Evolutionary conservation across 805 yeast species (phyloP), one percentile per base, ranked within the genome.

Genomic region (Metschnikowia continentalis): DNA sequence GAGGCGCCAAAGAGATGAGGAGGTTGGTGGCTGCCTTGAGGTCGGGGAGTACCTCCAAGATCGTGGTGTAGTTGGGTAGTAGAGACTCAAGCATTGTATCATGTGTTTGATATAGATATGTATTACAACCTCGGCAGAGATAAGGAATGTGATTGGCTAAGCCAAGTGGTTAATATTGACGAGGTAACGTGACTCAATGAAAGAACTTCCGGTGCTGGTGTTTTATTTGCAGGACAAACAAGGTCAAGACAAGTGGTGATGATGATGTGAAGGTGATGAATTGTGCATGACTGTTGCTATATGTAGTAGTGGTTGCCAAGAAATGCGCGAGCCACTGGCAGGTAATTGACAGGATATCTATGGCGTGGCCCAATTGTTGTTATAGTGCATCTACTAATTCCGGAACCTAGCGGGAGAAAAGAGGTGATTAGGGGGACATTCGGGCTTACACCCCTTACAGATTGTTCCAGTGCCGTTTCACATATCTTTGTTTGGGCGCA

Each of bases 1-100:
- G 66, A 2, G 97, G 97, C 0, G 97, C 86, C 61, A 88, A 80
- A 32, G 90, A 80, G 63, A 90, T 82, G 62, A 86, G 67, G 56
- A 82, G 75, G 56, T 86, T 85, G 43, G 83, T 79, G 23, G 83
- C 69, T 35, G 80, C 73, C 59, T 80, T 85, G 61, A 80, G 42
- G 46, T 65, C 69, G 13, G 74, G 75, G 15, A 64, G 54, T 42
- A 55, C 57, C 35, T 55, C 66, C 17, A 64, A 53, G 46, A 60
- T 59, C 38, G 58, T 63, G 44, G 59, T 56, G 54, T 58, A 62
- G 23, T 47, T 50, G 26, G 61, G 61, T 46, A 56, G 48, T 43
- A 55, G 59, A 36, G 53, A 41, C 39, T 56, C 60, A 4, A 57
- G 42, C 56, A 53, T 53, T 32, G 19, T 20, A 26, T 26, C 11